phyloP scores from a whole-genome alignment of 805 yeast genomes.

The Blastobotrys attinorum region DNA sequence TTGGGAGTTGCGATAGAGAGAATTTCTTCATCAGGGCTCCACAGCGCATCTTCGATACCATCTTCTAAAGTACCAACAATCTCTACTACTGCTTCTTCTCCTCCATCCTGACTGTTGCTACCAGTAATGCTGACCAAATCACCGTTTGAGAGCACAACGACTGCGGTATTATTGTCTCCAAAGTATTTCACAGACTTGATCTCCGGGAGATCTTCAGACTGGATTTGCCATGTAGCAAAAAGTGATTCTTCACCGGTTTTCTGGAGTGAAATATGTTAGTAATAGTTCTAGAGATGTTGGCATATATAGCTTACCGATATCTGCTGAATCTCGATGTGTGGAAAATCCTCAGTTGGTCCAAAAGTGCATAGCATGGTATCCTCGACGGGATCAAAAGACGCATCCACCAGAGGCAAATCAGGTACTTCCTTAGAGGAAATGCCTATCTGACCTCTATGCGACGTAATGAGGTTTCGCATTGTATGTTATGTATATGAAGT shows the following conservation, averaged over 20 bases:
- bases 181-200: conserved; percentile 50
- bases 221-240: conserved; percentile 50
- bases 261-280: conserved; percentile 19
- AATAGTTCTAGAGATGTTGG: not conserved
- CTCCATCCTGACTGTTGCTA: too few relatives aligned
- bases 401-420: conserved; percentile 43
- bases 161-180: conserved; percentile 56
- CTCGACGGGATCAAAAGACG: conserved; percentile 61
- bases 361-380: conserved; percentile 65
- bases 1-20: conserved; percentile 61
- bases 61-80: conserved; percentile 80
- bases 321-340: conserved; percentile 67
- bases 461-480: conserved; percentile 21
- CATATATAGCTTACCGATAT: conserved; percentile 26
- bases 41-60: conserved; percentile 61
- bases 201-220: conserved; percentile 20
- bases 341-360: conserved; percentile 45
- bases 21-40: conserved; percentile 93
- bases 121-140: conserved; percentile 55
- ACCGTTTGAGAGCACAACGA: conserved; percentile 65
- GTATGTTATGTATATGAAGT: not conserved
- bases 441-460: conserved; percentile 26
- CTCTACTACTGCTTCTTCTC: conserved; percentile 48
- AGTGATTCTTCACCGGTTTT: conserved; percentile 52
- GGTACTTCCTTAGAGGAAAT: conserved; percentile 56